Percentiles rank a stretch among this genome's conserved stretches.
These are phyloP conservation scores for Ophidiomyces ophidiicola DNA, from an alignment of 2,329 filamentous ascomycete species.

Conservation along the genomic window DNA sequence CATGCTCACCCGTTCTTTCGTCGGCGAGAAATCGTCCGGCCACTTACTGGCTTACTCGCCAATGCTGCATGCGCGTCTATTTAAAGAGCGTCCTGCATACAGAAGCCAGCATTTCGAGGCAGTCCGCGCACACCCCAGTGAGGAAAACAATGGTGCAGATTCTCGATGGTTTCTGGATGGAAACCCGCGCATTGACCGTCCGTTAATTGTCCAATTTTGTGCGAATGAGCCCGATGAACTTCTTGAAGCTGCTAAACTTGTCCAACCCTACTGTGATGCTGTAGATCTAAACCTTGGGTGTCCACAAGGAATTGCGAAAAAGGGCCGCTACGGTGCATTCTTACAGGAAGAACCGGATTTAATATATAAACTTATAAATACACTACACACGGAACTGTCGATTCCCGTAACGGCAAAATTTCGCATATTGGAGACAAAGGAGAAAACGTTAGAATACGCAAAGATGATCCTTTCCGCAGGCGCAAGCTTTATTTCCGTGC, in stretches of 20 bases:
- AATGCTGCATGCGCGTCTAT: slow-evolving; percentile 91
- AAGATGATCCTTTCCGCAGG: slow-evolving; percentile 75
- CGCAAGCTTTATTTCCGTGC: slow-evolving; percentile 85
- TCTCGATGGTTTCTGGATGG: slow-evolving; percentile 60
- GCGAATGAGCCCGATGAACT: slow-evolving; percentile 39
- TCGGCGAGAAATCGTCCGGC: slow-evolving; percentile 52
- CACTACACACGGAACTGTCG: slow-evolving; percentile 62
- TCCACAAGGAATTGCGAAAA: slow-evolving; percentile 85
- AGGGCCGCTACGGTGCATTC: slow-evolving; percentile 86
- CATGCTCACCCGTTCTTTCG: slow-evolving; percentile 86
- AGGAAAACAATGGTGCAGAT: not conserved
- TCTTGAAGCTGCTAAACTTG: slow-evolving; percentile 56
- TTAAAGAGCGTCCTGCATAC: slow-evolving; percentile 63
- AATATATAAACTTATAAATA: slow-evolving; percentile 70
- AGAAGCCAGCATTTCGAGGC: slow-evolving; percentile 72
- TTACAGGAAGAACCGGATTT: slow-evolving; percentile 83
- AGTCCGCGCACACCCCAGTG: slow-evolving; percentile 26
- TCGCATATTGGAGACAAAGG: slow-evolving; percentile 70
- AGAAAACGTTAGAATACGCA: slow-evolving; percentile 80
- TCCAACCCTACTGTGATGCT: slow-evolving; percentile 81
- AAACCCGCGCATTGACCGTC: slow-evolving; percentile 70
- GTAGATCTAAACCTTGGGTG: slow-evolving; percentile 93
- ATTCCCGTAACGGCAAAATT: slow-evolving; percentile 94
- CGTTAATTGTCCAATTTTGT: slow-evolving; percentile 94
- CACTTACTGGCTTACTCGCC: slow-evolving; percentile 78